Conservation (phyloP, 1,284 basidiomycete species). For the Melampsora larici-populina region DNA sequence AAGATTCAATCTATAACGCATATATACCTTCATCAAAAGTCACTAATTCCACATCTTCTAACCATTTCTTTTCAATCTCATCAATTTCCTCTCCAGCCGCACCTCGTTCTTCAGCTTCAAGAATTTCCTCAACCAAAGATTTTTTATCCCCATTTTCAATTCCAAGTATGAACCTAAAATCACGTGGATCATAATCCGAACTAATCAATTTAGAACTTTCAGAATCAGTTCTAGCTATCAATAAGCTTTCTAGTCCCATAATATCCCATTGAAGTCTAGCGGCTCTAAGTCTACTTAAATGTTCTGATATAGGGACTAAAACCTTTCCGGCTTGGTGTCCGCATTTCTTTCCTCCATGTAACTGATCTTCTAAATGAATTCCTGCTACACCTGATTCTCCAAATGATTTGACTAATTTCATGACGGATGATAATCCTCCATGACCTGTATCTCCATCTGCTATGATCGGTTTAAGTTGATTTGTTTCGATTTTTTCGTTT, state of each 20-base stretch:
- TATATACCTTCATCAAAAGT: constrained; percentile 37
- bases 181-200: constrained; percentile 74
- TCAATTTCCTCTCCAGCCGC: constrained; percentile 69
- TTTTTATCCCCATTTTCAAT: constrained; percentile 62
- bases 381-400: constrained; percentile 84
- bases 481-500: constrained; percentile 55
- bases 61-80: constrained; percentile 73
- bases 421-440: constrained; percentile 87
- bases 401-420: constrained; percentile 92
- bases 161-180: constrained; percentile 65
- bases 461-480: constrained; percentile 54
- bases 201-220: constrained; percentile 81
- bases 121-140: constrained; percentile 54
- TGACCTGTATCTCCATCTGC: constrained; percentile 62
- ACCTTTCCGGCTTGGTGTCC: constrained; percentile 95
- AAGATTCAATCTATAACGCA: too few relatives aligned
- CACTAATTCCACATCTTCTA: constrained; percentile 64
- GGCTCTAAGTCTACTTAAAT: constrained; percentile 75
- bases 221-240: constrained; percentile 87
- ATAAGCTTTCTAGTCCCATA: constrained; percentile 76
- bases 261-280: constrained; percentile 84
- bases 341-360: constrained; percentile 90
- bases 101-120: constrained; percentile 68
- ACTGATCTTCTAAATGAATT: constrained; percentile 86
- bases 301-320: constrained; percentile 79